phyloP scores from a whole-genome alignment of 306 rosid genomes.

The Astragalus glycyphyllos region DNA sequence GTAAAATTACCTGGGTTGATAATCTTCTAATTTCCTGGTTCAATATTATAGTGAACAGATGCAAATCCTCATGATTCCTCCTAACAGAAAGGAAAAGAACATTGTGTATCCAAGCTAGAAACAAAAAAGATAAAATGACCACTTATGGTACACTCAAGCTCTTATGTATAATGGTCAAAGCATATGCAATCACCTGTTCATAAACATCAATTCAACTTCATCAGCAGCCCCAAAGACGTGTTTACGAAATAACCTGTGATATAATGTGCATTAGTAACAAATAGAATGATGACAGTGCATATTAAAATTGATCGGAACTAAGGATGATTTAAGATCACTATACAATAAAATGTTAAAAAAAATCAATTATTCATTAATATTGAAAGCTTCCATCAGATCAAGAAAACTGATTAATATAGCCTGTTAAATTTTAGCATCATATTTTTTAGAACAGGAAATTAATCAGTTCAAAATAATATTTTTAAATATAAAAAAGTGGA shows the following conservation, averaged over 20 bases:
- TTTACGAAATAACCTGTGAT: slow-evolving; percentile 80
- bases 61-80: slow-evolving; percentile 92
- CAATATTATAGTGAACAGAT: slow-evolving; percentile 73
- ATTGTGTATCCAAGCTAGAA: slow-evolving; percentile 33
- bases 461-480: not conserved
- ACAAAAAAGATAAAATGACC: slow-evolving; percentile 14
- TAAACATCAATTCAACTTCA: slow-evolving; percentile 90
- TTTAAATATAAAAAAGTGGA: too few species aligned
- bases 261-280: slow-evolving; percentile 27
- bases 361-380: not conserved
- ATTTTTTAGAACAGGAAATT: not conserved
- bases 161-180: slow-evolving; percentile 27
- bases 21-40: slow-evolving; percentile 91
- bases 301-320: not conserved
- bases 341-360: too few species aligned
- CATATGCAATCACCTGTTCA: slow-evolving; percentile 74
- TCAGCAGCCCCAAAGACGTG: slow-evolving; percentile 93
- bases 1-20: slow-evolving; percentile 72
- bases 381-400: not conserved
- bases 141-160: slow-evolving; percentile 27
- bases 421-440: not conserved
- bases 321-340: slow-evolving; percentile 6
- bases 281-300: slow-evolving; percentile 4
- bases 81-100: slow-evolving; percentile 47
- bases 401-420: slow-evolving; percentile 5